Percentiles rank a stretch among this genome's conserved stretches.
These are phyloP conservation scores for Vitis hybrid DNA, from an alignment of 177 flowering plant species.

Conservation along the genomic window DNA sequence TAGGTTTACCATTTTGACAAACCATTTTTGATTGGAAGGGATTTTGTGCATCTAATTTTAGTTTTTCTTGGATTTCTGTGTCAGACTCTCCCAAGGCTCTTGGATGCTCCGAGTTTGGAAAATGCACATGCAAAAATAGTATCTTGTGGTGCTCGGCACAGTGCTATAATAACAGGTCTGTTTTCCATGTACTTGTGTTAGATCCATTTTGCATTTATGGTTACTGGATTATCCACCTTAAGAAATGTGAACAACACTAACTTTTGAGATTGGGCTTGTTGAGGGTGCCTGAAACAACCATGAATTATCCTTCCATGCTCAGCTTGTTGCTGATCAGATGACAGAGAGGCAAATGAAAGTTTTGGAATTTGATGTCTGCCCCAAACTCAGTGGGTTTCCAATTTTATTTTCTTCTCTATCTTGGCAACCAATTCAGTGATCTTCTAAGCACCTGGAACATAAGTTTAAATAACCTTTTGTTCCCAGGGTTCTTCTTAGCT, in stretches of 20 bases:
- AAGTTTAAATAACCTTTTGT: too few relatives aligned
- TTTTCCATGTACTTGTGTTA: background rate
- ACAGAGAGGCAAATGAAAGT: too few relatives aligned
- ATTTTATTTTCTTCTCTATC: background rate
- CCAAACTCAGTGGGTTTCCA: too few relatives aligned
- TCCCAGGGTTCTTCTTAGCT: too few relatives aligned
- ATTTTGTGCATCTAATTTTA: constrained; percentile 8
- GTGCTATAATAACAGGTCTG: constrained; percentile 79
- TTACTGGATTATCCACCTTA: background rate
- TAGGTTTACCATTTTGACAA: background rate
- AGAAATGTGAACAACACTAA: background rate
- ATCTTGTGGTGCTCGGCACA: constrained; percentile 97
- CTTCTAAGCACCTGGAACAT: too few relatives aligned
- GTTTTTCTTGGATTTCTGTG: constrained; percentile 14
- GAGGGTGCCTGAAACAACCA: too few relatives aligned
- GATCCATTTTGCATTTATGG: background rate
- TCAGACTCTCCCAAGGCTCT: constrained; percentile 82
- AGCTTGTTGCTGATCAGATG: too few relatives aligned
- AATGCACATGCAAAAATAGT: constrained; percentile 55
- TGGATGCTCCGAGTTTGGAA: constrained; percentile 84
- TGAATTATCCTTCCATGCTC: too few relatives aligned
- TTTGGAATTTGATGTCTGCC: too few relatives aligned
- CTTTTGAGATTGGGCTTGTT: too few relatives aligned
- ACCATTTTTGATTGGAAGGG: background rate
- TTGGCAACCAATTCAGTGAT: too few relatives aligned